phyloP scores from a whole-genome alignment of 2,329 filamentous ascomycete species.

The Whalleya microplaca region DNA sequence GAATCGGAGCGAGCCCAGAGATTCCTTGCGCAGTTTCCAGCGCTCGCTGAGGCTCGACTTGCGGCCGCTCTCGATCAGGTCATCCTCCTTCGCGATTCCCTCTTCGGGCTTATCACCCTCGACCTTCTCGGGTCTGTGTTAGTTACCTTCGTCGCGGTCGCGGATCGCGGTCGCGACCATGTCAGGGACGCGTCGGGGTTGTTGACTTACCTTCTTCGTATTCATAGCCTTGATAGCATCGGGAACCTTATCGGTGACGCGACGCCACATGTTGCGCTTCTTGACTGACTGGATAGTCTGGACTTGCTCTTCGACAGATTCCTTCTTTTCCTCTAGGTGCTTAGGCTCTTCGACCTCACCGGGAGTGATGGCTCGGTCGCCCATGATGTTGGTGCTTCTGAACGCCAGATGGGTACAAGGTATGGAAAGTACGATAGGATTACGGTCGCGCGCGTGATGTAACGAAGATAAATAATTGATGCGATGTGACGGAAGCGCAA shows the following conservation, averaged over 20 bases:
- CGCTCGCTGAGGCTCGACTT: background rate
- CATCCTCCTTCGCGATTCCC: background rate
- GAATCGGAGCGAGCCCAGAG: background rate
- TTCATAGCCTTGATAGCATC: background rate
- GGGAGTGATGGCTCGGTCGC: background rate
- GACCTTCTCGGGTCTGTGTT: background rate
- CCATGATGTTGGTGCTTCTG: background rate
- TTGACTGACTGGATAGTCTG: background rate
- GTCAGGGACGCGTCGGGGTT: background rate
- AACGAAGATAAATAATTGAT: no score
- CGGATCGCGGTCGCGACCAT: background rate
- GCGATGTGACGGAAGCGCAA: no score
- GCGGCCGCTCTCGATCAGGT: background rate
- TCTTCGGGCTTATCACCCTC: background rate
- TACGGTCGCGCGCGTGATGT: no score
- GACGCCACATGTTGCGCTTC: background rate
- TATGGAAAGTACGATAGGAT: no score
- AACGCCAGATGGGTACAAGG: background rate
- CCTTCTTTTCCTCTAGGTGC: background rate
- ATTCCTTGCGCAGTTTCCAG: slow-evolving; percentile 9
- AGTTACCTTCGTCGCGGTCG: background rate
- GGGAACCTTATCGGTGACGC: slow-evolving; percentile 3
- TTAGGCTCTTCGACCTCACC: background rate
- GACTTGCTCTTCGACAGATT: background rate
- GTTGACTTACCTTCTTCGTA: background rate